Evolutionary conservation across 139 green algal genomes (phyloP), one percentile per base, ranked within the genome.

Genomic region (Spirogloea muscicola): DNA sequence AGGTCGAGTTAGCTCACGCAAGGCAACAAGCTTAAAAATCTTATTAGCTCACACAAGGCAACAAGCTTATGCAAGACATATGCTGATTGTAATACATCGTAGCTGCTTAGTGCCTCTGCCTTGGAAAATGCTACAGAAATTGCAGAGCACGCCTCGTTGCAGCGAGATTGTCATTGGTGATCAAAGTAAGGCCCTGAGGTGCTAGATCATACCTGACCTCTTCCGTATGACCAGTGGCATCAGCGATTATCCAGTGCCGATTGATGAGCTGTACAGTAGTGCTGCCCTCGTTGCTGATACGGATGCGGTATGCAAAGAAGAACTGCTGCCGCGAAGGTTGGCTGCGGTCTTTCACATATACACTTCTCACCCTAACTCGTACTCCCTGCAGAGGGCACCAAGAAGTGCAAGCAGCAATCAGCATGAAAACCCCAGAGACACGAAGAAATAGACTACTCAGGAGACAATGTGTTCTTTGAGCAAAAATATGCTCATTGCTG

Each of bases 251-350:
- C 85, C 85, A 89, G 65, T 84, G 74, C 27, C 85, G 65, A 70
- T 71, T 71, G 41, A 81, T 57, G 1, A 89, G 77, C 70, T 87
- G 83, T 58, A 89, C 83, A 29, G 79, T 71, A 0, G 49, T 25
- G 46, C 69, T 31, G 39, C 43, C 41, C 65, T 78, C 73, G 58
- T 85, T 88, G 29, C 52, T 75, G 60, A 90, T 86, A 27, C 34
- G 49, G 1, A 90, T 62, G 49, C 77, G 71, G 82, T 90, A 90
- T n/a, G 77, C 73, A 46, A 88, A 89, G 62, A 89, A 86, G 59
- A 71, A 90, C 68, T 85, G 80, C 5, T 72, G 62, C 29, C 58
- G 25, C 2, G 69, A 36, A 10, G 86, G 84, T 2, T 33, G 27
- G 27, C 82, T 88, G 61, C 87, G 78, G 13, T 63, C 62, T 25